These are phyloP conservation scores for Gautieria morchelliformis DNA, from an alignment of 768 basidiomycete species.

Conservation along the genomic window DNA sequence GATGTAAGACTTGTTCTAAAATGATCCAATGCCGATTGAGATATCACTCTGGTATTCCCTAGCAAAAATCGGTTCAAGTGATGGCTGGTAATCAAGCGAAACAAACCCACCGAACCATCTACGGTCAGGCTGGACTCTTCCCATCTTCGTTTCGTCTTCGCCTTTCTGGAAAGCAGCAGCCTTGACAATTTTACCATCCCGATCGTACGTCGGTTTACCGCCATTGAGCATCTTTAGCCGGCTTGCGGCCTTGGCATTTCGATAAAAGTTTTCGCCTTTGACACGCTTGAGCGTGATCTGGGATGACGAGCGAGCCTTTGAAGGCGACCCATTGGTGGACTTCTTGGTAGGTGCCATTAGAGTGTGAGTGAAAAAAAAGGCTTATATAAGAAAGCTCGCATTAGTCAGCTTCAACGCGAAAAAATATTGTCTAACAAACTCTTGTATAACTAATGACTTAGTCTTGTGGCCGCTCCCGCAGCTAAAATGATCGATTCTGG, in stretches of 20 bases:
- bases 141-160: slow-evolving; percentile 85
- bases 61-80: slow-evolving; percentile 3
- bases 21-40: slow-evolving; percentile 91
- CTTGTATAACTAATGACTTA: too few relatives aligned
- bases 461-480: too few relatives aligned
- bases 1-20: slow-evolving; percentile 81
- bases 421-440: too few relatives aligned
- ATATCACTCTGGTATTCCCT: slow-evolving; percentile 99
- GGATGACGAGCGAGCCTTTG: slow-evolving; percentile 33
- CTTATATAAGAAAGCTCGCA: background rate
- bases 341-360: slow-evolving; percentile 27
- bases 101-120: slow-evolving; percentile 85
- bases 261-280: slow-evolving; percentile 97
- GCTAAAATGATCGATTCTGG: too few relatives aligned
- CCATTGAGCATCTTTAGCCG: slow-evolving; percentile 89
- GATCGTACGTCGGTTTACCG: slow-evolving; percentile 84
- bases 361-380: background rate
- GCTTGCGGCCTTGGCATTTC: slow-evolving; percentile 81
- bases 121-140: slow-evolving; percentile 88
- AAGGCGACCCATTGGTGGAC: slow-evolving; percentile 16
- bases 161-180: slow-evolving; percentile 94
- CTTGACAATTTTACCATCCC: slow-evolving; percentile 84
- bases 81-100: background rate
- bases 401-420: too few relatives aligned
- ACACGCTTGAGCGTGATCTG: slow-evolving; percentile 52